Base-by-base conservation (phyloP, 495 filamentous ascomycete species). In the Neurospora tetraspora region DNA sequence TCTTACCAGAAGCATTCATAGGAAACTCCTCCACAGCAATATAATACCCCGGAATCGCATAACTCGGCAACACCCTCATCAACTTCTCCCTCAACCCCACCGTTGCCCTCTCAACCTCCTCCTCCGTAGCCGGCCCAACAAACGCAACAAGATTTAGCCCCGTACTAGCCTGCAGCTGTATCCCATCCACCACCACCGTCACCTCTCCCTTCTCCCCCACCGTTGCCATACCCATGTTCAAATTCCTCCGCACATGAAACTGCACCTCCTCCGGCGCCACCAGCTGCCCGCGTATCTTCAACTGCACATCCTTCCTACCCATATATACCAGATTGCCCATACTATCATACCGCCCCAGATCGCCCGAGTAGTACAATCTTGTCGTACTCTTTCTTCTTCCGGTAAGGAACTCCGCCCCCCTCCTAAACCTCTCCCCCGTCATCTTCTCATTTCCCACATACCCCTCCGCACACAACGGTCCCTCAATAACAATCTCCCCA, bases 181-280 rank as follows among this genome's bases (percentile, higher is more conserved):
- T 82, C 20, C 85, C 80, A 70, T 86, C 85, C 20, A 78, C 82
- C 0, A 77, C 81, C 1, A 84, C 74, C 23, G 78, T 78, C 20
- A 77, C 78, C 0, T 75, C 79, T 1, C 70, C 70, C 0, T 81
- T 81, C 3, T 40, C n/a, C n/a, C n/a, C n/a, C n/a, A n/a, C n/a
- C n/a, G n/a, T n/a, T n/a, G n/a, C n/a, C n/a, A n/a, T n/a, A n/a
- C n/a, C 53, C 39, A 39, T 39, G 0, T 5, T 5, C 1, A 86
- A 72, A 27, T 79, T 78, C 34, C 78, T 77, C 5, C 74, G 74
- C 74, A 87, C 75, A 68, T 89, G 86, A 71, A 88, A 85, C 78
- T 92, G 90, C 69, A 92, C 86, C 72, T 92, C 90, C 36, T 85
- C 87, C 10, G 91, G 80, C 71, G 91, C 90, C 72, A 92, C 86